Percentiles rank a stretch among this genome's conserved stretches.
Conservation (phyloP, 2,329 filamentous ascomycete species). For the Penicillium verrucosum region DNA sequence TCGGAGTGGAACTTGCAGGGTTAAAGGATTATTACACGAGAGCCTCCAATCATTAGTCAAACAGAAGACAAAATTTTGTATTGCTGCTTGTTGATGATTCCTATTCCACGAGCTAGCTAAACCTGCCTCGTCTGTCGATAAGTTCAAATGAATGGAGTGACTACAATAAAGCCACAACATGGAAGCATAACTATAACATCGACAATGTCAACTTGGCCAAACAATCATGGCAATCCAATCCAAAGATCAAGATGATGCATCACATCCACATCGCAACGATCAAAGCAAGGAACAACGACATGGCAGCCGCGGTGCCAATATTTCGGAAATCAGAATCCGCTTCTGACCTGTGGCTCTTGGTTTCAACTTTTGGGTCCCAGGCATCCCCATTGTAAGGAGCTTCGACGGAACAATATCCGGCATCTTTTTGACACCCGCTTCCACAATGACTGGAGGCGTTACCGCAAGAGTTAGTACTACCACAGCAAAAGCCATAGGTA, state of each 20-base stretch:
- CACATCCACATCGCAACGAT: constrained; percentile 23
- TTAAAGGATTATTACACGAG: too few relatives aligned
- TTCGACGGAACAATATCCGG: constrained; percentile 29
- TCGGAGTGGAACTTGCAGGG: neutral
- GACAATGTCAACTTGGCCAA: neutral
- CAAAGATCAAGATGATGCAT: neutral
- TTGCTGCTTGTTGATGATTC: neutral
- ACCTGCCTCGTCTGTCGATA: neutral
- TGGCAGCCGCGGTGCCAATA: constrained; percentile 20
- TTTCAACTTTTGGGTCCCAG: constrained; percentile 14
- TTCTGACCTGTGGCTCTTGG: constrained; percentile 15
- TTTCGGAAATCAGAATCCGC: constrained; percentile 16
- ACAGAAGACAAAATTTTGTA: neutral
- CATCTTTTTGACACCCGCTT: constrained; percentile 29
- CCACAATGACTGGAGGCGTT: constrained; percentile 33
- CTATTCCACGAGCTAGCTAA: neutral
- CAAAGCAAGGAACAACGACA: constrained; percentile 21
- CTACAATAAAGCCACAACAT: neutral
- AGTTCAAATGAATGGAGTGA: constrained; percentile 7
- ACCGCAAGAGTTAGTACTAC: constrained; percentile 29
- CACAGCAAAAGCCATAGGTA: constrained; percentile 35
- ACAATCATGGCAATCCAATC: neutral
- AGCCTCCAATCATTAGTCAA: neutral
- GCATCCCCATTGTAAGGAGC: constrained; percentile 21
- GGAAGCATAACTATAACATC: constrained; percentile 13